Evolutionary conservation across 495 filamentous ascomycete species (phyloP), one percentile per base, ranked within the genome.

Genomic region (Trichocladium uniseriatum): DNA sequence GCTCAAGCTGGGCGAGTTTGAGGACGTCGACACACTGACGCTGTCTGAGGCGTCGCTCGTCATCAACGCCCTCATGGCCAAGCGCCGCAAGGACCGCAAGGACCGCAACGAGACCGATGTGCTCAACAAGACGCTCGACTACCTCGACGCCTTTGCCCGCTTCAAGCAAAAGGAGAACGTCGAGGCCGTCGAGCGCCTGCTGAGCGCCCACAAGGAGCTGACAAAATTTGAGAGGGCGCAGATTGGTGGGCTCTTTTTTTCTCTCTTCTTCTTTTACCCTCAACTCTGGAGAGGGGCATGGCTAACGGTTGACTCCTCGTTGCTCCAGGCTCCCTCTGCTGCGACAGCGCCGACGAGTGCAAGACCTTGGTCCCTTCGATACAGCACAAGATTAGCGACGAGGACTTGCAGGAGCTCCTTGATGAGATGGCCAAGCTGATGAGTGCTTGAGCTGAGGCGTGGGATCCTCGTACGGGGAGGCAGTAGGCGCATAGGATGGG

Each of bases 111-210:
- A 86, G 67, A 83, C 79, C 45, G 79, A 82, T 76, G 75, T 82
- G 64, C 78, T 96, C 52, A 80, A 76, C 38, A 90, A 94, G 61
- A 97, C 91, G 1, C 72, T 86, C 43, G 84, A 91, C 52, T 97
- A 97, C 67, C 77, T 97, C 1, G 88, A 95, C 53, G 79, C 84
- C 18, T 97, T 97, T 71, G 85, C 89, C 10, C 85, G 90, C 13
- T 96, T 96, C 75, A 94, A 94, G 72, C 80, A 89, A 52, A 87
- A 87, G 62, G 88, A 96, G 68, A 91, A 87, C 51, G 89, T 95
- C 49, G 86, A 94, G 69, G 87, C 87, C 10, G 87, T 96, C 31
- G 91, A 95, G 66, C 77, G 84, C 7, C 69, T 95, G 45, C 70
- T 95, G 49, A 81, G 82, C 48, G 74, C 79, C 32, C 82, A 85